phyloP scores from a whole-genome alignment of 2,329 filamentous ascomycete genomes.

The Monosporascus sp. region DNA sequence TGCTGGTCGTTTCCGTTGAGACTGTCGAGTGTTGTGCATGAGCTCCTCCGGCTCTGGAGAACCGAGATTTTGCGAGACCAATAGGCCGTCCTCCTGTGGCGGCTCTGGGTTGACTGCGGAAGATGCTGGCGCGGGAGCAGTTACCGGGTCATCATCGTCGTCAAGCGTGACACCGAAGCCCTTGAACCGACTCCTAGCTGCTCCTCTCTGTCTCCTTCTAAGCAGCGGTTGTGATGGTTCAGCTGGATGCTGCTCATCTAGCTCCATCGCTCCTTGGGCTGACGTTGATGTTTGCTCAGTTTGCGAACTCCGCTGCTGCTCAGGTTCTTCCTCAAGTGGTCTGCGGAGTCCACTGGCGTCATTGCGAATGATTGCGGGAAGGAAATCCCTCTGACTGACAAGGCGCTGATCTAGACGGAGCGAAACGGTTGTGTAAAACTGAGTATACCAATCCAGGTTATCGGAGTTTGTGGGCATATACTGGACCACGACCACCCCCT shows the following conservation, averaged over 20 bases:
- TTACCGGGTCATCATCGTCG: constrained; percentile 29
- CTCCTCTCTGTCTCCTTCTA: constrained; percentile 32
- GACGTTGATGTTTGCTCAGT: constrained; percentile 8
- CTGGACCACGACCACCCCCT: constrained; percentile 74
- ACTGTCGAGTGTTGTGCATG: constrained; percentile 14
- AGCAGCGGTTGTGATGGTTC: constrained; percentile 12
- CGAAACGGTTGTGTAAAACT: constrained; percentile 66
- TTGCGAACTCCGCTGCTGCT: constrained; percentile 23
- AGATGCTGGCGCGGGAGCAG: constrained; percentile 2
- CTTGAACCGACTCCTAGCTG: constrained; percentile 58
- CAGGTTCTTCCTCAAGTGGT: constrained; percentile 51
- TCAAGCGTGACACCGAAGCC: constrained; percentile 56
- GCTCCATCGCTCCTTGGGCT: constrained; percentile 17
- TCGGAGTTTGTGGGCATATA: constrained; percentile 56
- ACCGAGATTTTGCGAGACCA: constrained; percentile 48
- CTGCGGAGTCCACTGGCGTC: constrained; percentile 69
- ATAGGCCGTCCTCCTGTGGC: constrained; percentile 40
- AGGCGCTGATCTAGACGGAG: constrained; percentile 71
- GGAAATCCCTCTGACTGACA: constrained; percentile 84
- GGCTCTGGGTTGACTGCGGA: constrained; percentile 25
- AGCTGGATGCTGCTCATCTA: constrained; percentile 15
- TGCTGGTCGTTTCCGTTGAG: constrained; percentile 42
- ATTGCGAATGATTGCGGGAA: constrained; percentile 81
- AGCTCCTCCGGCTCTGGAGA: constrained; percentile 17
- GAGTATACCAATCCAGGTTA: constrained; percentile 59